Conservation (phyloP, 345 rosid species). For the Zanthoxylum bungeanum region DNA sequence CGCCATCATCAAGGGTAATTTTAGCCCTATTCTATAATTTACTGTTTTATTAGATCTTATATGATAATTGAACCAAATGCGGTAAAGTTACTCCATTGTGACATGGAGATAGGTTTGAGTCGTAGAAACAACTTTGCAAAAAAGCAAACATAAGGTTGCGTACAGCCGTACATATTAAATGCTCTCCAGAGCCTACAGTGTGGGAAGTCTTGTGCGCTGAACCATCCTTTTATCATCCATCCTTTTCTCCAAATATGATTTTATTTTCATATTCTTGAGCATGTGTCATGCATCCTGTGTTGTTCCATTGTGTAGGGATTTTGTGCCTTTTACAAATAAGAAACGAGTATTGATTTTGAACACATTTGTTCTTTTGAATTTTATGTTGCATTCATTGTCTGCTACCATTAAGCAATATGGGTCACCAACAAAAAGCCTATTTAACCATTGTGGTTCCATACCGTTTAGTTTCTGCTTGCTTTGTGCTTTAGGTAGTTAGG, state of each 20-base stretch:
- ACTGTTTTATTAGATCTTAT: neutral
- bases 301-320: neutral
- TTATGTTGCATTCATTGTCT: neutral
- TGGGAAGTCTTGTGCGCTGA: too few relatives aligned
- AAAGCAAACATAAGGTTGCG: too few relatives aligned
- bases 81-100: too few relatives aligned
- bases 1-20: constrained; percentile 47
- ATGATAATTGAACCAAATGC: neutral
- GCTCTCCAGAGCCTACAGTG: too few relatives aligned
- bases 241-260: neutral
- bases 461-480: neutral
- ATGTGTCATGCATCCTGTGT: neutral
- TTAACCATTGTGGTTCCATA: neutral
- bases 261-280: neutral
- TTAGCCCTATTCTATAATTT: neutral
- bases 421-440: neutral
- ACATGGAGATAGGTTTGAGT: too few relatives aligned
- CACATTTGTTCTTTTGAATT: neutral
- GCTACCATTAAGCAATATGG: neutral
- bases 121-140: too few relatives aligned
- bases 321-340: neutral
- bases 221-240: neutral
- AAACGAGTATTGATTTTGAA: neutral
- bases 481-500: too few relatives aligned
- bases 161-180: too few relatives aligned